Conservation (phyloP, 805 yeast genomes). For the Pichia kluyveri region DNA sequence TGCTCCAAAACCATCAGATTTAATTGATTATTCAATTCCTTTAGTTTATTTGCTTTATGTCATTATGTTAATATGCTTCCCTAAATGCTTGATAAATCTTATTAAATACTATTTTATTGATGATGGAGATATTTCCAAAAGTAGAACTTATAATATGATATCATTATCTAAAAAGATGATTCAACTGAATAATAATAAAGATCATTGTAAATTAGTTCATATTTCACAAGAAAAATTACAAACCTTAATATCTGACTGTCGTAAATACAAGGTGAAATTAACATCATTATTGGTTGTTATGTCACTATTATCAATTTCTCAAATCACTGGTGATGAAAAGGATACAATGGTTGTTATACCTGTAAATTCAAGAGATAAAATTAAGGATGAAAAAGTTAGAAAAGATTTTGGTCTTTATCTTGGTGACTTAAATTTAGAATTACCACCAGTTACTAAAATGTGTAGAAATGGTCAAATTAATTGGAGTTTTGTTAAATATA, state of each 20-base stretch:
- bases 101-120: slow-evolving; percentile 9
- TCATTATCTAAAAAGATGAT: slow-evolving; percentile 3
- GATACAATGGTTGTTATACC: slow-evolving; percentile 11
- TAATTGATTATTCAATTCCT: slow-evolving; percentile 10
- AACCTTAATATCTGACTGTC: slow-evolving; percentile 1
- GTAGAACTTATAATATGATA: slow-evolving; percentile 4
- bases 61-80: slow-evolving; percentile 5
- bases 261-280: slow-evolving; percentile 8
- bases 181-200: not conserved
- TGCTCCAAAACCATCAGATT: slow-evolving; percentile 9
- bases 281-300: slow-evolving; percentile 8
- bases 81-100: not conserved
- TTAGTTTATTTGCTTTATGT: slow-evolving; percentile 3
- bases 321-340: slow-evolving; percentile 6
- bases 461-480: slow-evolving; percentile 1
- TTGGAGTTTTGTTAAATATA: slow-evolving; percentile 9
- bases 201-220: slow-evolving; percentile 5
- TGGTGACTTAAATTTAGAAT: slow-evolving; percentile 8
- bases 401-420: slow-evolving; percentile 8
- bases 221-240: not conserved
- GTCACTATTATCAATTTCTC: slow-evolving; percentile 6
- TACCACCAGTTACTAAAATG: slow-evolving; percentile 5
- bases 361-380: slow-evolving; percentile 7
- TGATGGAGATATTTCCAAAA: slow-evolving; percentile 3
- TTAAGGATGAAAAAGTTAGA: not conserved